phyloP scores from a whole-genome alignment of 1,139 yeast genomes.

The Oligophagozyma castellii region DNA sequence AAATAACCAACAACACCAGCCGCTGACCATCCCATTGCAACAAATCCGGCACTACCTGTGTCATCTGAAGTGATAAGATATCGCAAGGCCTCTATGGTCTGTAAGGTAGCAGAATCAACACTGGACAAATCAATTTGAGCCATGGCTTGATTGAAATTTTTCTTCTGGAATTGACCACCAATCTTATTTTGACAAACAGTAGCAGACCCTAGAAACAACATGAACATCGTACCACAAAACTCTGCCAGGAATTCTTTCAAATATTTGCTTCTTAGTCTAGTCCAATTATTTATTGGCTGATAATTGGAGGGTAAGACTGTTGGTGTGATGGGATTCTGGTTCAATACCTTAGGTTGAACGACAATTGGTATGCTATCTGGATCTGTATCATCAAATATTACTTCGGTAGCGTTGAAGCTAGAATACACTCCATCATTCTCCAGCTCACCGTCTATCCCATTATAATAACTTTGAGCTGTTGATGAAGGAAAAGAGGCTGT shows the following conservation, averaged over 20 bases:
- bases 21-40: conserved; percentile 37
- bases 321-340: conserved; percentile 27
- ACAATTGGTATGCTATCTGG: conserved; percentile 15
- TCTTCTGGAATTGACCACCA: conserved; percentile 11
- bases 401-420: conserved; percentile 2
- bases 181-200: conserved; percentile 31
- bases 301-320: conserved; percentile 26
- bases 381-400: conserved; percentile 1
- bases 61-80: conserved; percentile 15
- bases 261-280: conserved; percentile 18
- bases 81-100: conserved; percentile 8
- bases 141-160: conserved; percentile 8
- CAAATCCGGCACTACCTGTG: conserved; percentile 30
- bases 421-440: conserved; percentile 1
- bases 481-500: conserved; percentile 1
- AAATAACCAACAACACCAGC: conserved; percentile 37
- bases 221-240: conserved; percentile 33
- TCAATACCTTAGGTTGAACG: conserved; percentile 24
- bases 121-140: conserved; percentile 4
- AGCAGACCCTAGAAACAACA: conserved; percentile 34
- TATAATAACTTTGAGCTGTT: conserved; percentile 1
- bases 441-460: conserved; percentile 1
- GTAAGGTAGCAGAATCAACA: conserved; percentile 6
- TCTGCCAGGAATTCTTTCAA: conserved; percentile 30
- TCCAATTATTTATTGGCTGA: conserved; percentile 25